Conservation (phyloP, 179 eudicot genomes). For the Drosera spatulata region DNA sequence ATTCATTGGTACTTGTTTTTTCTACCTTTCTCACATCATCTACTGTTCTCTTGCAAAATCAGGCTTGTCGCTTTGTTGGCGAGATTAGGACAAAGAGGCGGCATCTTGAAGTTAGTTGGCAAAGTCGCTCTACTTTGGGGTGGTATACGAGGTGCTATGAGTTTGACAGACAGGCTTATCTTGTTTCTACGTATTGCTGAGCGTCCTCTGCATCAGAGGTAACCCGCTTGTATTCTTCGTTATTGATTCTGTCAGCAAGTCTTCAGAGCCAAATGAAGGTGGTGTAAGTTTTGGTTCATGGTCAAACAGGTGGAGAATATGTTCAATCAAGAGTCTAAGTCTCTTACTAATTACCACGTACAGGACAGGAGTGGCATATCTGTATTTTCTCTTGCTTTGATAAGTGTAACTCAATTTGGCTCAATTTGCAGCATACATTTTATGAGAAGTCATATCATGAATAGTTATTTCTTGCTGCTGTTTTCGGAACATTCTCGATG, state of each 20-base stretch:
- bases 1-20: neutral
- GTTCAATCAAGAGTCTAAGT: too few relatives aligned
- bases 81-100: conserved; percentile 84
- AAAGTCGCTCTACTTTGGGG: conserved; percentile 97
- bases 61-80: conserved; percentile 81
- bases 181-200: conserved; percentile 70
- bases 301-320: too few relatives aligned
- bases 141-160: conserved; percentile 98
- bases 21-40: neutral
- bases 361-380: too few relatives aligned
- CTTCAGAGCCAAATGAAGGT: too few relatives aligned
- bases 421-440: too few relatives aligned
- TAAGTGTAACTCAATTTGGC: too few relatives aligned
- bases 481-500: too few relatives aligned
- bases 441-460: too few relatives aligned
- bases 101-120: conserved; percentile 60
- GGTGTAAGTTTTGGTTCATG: neutral
- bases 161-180: conserved; percentile 74
- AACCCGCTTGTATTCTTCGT: conserved; percentile 5
- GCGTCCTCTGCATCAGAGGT: conserved; percentile 85
- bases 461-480: too few relatives aligned
- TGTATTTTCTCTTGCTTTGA: too few relatives aligned
- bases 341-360: too few relatives aligned
- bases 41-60: conserved; percentile 12
- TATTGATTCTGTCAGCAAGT: neutral